Conservation (phyloP, 768 basidiomycete genomes). For the Pleurotus tuber-regium region DNA sequence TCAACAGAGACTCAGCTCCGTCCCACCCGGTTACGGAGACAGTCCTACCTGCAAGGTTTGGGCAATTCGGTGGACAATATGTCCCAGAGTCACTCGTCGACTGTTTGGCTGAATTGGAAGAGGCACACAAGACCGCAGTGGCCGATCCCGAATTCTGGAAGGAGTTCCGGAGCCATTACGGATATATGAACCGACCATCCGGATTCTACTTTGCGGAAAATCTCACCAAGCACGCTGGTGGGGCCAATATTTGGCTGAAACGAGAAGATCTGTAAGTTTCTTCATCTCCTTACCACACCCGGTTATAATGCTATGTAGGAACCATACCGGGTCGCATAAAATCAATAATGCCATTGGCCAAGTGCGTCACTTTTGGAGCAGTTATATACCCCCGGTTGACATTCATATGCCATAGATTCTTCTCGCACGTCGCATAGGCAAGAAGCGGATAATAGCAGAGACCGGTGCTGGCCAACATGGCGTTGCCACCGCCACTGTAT, state of each 20-base stretch:
- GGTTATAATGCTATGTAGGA: slow-evolving; percentile 40
- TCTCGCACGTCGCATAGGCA: slow-evolving; percentile 90
- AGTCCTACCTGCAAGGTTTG: slow-evolving; percentile 80
- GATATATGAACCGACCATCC: slow-evolving; percentile 94
- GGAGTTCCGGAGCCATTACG: slow-evolving; percentile 84
- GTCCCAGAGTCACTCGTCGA: slow-evolving; percentile 97
- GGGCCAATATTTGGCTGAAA: slow-evolving; percentile 97
- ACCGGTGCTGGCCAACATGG: slow-evolving; percentile 99
- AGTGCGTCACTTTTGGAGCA: slow-evolving; percentile 36
- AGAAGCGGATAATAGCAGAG: slow-evolving; percentile 97
- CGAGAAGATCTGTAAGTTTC: slow-evolving; percentile 79
- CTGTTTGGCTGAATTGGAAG: slow-evolving; percentile 86
- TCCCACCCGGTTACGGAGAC: slow-evolving; percentile 31
- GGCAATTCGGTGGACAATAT: slow-evolving; percentile 95
- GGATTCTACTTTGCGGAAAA: slow-evolving; percentile 90
- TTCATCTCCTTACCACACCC: not conserved
- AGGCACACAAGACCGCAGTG: slow-evolving; percentile 84
- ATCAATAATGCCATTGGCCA: slow-evolving; percentile 99
- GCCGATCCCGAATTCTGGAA: slow-evolving; percentile 90
- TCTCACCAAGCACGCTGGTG: slow-evolving; percentile 85
- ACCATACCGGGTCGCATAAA: slow-evolving; percentile 99
- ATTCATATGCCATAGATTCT: slow-evolving; percentile 60
- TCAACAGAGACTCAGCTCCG: slow-evolving; percentile 26
- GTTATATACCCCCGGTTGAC: not conserved
- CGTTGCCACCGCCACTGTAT: slow-evolving; percentile 97